phyloP scores from a whole-genome alignment of 2,329 filamentous ascomycete species.

The Trichophyton schoenleinii region DNA sequence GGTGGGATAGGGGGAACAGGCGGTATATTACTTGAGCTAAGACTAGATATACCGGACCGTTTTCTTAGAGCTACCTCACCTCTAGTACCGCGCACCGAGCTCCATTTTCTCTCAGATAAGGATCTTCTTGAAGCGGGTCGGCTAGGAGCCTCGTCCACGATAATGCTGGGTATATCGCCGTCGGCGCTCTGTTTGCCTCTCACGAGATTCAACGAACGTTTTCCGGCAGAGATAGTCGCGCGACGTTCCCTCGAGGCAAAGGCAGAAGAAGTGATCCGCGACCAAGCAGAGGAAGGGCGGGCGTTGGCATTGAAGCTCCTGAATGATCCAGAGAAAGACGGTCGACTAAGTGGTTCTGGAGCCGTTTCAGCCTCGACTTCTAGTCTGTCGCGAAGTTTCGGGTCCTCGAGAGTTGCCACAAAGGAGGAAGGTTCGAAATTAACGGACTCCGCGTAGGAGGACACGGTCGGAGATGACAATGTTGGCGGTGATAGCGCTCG shows the following conservation, averaged over 20 bases:
- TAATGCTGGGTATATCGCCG: constrained; percentile 30
- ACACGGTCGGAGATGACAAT: not conserved
- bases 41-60: not conserved
- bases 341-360: not conserved
- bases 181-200: constrained; percentile 15
- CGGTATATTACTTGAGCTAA: constrained; percentile 15
- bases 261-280: not conserved
- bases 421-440: not conserved
- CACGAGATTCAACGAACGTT: constrained; percentile 18
- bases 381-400: not conserved
- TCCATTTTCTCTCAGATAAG: constrained; percentile 29
- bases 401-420: not conserved
- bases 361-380: not conserved
- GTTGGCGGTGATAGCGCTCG: not conserved
- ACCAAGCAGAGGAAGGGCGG: constrained; percentile 4
- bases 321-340: not conserved
- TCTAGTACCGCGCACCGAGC: constrained; percentile 23
- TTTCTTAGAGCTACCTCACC: constrained; percentile 19
- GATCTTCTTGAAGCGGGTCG: constrained; percentile 33
- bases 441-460: not conserved
- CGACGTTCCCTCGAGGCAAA: not conserved
- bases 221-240: constrained; percentile 11
- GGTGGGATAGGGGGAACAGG: constrained; percentile 15
- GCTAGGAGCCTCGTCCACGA: constrained; percentile 24
- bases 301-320: constrained; percentile 1